Conservation (phyloP, 2,329 filamentous ascomycete species). For the Exserohilum rostratum region DNA sequence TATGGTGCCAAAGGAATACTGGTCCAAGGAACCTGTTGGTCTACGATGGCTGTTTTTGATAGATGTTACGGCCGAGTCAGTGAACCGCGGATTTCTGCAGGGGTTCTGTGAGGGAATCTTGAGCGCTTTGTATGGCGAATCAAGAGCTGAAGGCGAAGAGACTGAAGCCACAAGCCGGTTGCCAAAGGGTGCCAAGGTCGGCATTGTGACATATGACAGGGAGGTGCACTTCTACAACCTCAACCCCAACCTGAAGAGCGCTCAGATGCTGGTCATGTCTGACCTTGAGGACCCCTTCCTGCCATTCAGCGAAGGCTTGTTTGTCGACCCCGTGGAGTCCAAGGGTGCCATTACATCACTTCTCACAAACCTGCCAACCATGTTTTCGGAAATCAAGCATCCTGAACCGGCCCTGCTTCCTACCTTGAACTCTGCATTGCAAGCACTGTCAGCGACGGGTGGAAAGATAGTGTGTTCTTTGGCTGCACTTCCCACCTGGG, state of each 20-base stretch:
- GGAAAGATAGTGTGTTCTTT: constrained; percentile 92
- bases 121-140: constrained; percentile 77
- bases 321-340: constrained; percentile 92
- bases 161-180: constrained; percentile 63
- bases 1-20: constrained; percentile 97
- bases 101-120: constrained; percentile 90
- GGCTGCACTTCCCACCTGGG: constrained; percentile 87
- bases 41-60: constrained; percentile 89
- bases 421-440: constrained; percentile 79
- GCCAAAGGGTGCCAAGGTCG: constrained; percentile 82
- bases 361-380: constrained; percentile 78
- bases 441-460: constrained; percentile 83
- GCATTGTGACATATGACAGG: constrained; percentile 94
- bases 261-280: constrained; percentile 98
- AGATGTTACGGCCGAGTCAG: constrained; percentile 89
- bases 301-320: constrained; percentile 86
- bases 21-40: constrained; percentile 90
- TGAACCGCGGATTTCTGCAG: constrained; percentile 88
- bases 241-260: constrained; percentile 76
- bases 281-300: constrained; percentile 97
- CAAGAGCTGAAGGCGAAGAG: constrained; percentile 53
- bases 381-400: constrained; percentile 88
- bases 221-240: constrained; percentile 99
- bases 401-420: constrained; percentile 88
- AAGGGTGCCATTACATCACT: constrained; percentile 86